These are phyloP conservation scores for Ganoderma lucidum DNA, from an alignment of 1,284 basidiomycete genomes.

Conservation along the genomic window DNA sequence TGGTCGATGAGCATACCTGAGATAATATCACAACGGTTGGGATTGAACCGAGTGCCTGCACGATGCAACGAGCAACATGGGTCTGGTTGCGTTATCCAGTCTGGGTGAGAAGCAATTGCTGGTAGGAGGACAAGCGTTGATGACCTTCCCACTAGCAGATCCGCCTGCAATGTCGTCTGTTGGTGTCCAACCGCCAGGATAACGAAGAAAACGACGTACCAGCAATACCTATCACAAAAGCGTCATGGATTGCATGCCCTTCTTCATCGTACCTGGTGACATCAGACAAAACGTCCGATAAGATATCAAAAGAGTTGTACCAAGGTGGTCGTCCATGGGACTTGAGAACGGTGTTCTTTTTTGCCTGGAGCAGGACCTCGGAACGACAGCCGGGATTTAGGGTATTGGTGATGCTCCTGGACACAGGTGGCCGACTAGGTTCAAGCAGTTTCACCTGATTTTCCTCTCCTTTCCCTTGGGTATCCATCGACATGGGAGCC, in stretches of 20 bases:
- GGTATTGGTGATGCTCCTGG: slow-evolving; percentile 27
- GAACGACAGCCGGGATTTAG: slow-evolving; percentile 25
- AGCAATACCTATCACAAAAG: slow-evolving; percentile 94
- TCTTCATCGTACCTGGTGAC: slow-evolving; percentile 75
- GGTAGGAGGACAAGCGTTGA: slow-evolving; percentile 4
- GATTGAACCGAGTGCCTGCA: slow-evolving; percentile 82
- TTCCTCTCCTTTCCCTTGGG: slow-evolving; percentile 8
- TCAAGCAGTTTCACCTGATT: slow-evolving; percentile 23
- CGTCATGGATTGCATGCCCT: slow-evolving; percentile 71
- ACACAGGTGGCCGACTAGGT: slow-evolving; percentile 25
- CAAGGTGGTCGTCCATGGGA: slow-evolving; percentile 86
- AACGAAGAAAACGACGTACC: slow-evolving; percentile 57
- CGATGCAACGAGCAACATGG: slow-evolving; percentile 89
- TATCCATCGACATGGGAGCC: background rate
- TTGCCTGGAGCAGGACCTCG: slow-evolving; percentile 38
- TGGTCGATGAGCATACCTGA: slow-evolving; percentile 56
- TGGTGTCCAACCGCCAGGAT: background rate
- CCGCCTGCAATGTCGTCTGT: slow-evolving; percentile 63
- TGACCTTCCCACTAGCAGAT: slow-evolving; percentile 93
- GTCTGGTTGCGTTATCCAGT: slow-evolving; percentile 59
- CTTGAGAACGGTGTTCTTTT: slow-evolving; percentile 84
- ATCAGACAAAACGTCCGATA: slow-evolving; percentile 14
- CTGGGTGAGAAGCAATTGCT: slow-evolving; percentile 23
- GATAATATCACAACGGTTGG: slow-evolving; percentile 91
- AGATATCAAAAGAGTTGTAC: slow-evolving; percentile 50